Percentiles rank a stretch among this genome's conserved stretches.
Evolutionary conservation across 305 asterid species (phyloP).

Genomic region (Fraxinus platypoda): DNA sequence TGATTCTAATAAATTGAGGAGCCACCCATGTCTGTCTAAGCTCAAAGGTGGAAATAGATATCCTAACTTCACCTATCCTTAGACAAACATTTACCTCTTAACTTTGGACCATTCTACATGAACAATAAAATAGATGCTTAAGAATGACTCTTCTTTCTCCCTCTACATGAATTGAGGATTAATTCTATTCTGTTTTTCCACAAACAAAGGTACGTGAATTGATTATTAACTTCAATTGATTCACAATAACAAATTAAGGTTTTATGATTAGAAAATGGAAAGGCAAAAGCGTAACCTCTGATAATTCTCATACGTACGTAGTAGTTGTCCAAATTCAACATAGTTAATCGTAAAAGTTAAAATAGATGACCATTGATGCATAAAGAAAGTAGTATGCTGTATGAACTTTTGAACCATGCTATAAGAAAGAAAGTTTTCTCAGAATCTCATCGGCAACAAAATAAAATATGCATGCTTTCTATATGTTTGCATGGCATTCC

Average conservation of each 20-base stretch:
- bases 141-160: neutral
- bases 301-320: neutral
- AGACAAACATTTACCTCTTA: too few species aligned
- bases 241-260: neutral
- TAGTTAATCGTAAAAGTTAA: neutral
- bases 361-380: neutral
- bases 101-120: too few species aligned
- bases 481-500: neutral
- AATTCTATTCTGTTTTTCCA: neutral
- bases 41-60: too few species aligned
- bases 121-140: neutral
- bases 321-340: neutral
- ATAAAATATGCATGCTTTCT: neutral
- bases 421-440: neutral
- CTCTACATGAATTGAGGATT: neutral
- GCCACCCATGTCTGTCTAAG: too few species aligned
- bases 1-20: too few species aligned
- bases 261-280: neutral
- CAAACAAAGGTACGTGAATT: neutral
- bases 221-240: neutral
- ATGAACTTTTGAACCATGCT: neutral
- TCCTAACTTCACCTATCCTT: too few species aligned
- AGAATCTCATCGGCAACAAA: neutral
- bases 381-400: neutral
- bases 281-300: neutral